Base-by-base conservation (phyloP, 768 basidiomycete genomes). In the Lentinula lateritia region DNA sequence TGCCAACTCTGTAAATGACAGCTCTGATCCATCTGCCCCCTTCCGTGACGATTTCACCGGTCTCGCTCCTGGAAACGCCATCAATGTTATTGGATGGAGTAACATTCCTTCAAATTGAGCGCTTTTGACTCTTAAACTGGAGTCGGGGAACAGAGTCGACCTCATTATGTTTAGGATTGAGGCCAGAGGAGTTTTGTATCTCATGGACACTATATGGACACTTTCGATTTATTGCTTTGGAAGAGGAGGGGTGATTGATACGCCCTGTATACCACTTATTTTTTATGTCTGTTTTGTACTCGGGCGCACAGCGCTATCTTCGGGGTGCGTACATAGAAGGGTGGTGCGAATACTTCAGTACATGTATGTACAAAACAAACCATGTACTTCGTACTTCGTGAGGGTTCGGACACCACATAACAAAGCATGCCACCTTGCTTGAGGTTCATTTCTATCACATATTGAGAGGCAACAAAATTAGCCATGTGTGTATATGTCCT, bases 31-130 rank as follows among this genome's bases (percentile, higher is more conserved):
- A 57, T 69, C 75, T 39, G 71, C 71, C 41, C 80, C 79, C 52
- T 56, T 56, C 55, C 55, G 55, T 43, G 79, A 80, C 69, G 63
- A 70, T 41, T 71, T 68, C 67, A 78, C 73, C 12, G 84, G 83
- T 60, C 66, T 68, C 35, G 72, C 76, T 41, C 59, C 75, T 10
- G 77, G 80, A 63, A 80, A 80, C 32, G 64, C 69, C 36, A 70
- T 80, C 60, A 75, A 71, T 61, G 80, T 85, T 56, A 70, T 77
- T 52, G 86, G 85, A 13, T 78, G 83, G 79, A 68, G 64, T 13
- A 66, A 52, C 38, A 35, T 61, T 36, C 60, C 60, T 45, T 46
- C 60, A 9, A 59, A 61, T 42, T 53, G 60, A 53, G 23, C 41
- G 42, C 28, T 45, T 38, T 38, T n/a, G 7, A 9, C 15, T 38